A percentile compares a stretch with the other conserved stretches of the same genome.
phyloP scores from a whole-genome alignment of 2,329 filamentous ascomycete species.

The Fusarium graminum region DNA sequence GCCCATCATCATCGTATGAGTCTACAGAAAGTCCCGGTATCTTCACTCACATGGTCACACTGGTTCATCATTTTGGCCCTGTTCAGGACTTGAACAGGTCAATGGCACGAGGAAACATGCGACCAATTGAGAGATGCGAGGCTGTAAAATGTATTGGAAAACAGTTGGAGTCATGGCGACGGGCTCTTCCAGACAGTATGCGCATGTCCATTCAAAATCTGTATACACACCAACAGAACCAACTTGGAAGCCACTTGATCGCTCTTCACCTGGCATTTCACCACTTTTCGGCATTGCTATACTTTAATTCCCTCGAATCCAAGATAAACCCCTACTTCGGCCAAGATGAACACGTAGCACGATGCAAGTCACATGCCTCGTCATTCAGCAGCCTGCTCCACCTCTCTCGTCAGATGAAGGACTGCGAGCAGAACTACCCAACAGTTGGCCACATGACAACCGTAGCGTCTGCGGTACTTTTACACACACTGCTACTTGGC shows the following conservation, averaged over 20 bases:
- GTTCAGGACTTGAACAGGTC: constrained; percentile 11
- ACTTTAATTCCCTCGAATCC: constrained; percentile 13
- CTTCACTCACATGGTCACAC: constrained; percentile 6
- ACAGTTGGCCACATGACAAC: constrained; percentile 12
- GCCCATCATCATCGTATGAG: rapidly evolving
- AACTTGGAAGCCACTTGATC: neutral
- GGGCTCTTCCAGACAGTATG: neutral
- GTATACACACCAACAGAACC: constrained; percentile 3
- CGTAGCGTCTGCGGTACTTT: constrained; percentile 2
- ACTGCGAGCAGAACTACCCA: constrained; percentile 4
- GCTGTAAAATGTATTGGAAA: neutral
- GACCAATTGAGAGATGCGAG: neutral
- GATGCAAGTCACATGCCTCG: constrained; percentile 10
- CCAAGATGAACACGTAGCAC: neutral
- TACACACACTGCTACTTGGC: constrained; percentile 8
- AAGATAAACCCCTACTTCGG: neutral
- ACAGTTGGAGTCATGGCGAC: neutral
- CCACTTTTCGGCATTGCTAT: constrained; percentile 4
- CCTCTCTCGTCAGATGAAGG: neutral
- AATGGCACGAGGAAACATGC: constrained; percentile 1
- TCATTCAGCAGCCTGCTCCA: constrained; percentile 9
- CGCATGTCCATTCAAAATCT: constrained; percentile 11
- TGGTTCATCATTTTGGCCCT: neutral
- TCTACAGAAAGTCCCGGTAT: neutral
- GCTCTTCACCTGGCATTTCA: constrained; percentile 4